Evolutionary conservation across 2,329 filamentous ascomycete species (phyloP).

Genomic region (Cladosporium sp.): DNA sequence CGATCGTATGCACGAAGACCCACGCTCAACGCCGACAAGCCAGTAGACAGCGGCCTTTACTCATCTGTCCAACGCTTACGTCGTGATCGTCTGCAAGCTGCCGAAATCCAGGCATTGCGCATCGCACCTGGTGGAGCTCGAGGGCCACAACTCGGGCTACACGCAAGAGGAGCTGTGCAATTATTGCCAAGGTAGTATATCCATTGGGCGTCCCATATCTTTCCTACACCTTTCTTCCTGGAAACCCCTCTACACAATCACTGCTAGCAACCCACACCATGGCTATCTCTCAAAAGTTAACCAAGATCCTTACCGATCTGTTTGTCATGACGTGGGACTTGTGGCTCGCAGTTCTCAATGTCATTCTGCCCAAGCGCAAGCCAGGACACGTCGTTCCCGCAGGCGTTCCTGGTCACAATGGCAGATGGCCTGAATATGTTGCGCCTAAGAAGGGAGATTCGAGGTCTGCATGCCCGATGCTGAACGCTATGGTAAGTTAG

Average conservation of each 20-base stretch:
- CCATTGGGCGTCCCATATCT: too few relatives aligned
- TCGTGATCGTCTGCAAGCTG: background rate
- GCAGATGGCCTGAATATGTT: constrained; percentile 36
- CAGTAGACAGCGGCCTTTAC: background rate
- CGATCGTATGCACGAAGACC: background rate
- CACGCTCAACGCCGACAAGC: background rate
- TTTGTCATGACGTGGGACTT: constrained; percentile 39
- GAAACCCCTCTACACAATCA: too few relatives aligned
- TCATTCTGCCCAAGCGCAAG: constrained; percentile 34
- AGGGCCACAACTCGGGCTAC: too few relatives aligned
- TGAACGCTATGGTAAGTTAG: constrained; percentile 25
- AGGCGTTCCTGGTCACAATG: constrained; percentile 32
- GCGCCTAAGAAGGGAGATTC: constrained; percentile 35
- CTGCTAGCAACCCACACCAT: background rate
- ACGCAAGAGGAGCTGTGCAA: too few relatives aligned
- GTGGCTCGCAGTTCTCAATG: constrained; percentile 35
- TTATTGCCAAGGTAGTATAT: too few relatives aligned
- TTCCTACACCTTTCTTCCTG: too few relatives aligned
- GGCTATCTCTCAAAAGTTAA: background rate
- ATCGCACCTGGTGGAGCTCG: too few relatives aligned
- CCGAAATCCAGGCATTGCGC: background rate
- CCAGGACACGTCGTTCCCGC: constrained; percentile 34
- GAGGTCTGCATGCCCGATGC: constrained; percentile 26
- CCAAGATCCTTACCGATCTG: constrained; percentile 30
- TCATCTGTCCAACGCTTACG: background rate